These are phyloP conservation scores for Allantophomopsis lycopodina DNA, from an alignment of 2,329 filamentous ascomycete species.

Conservation along the genomic window DNA sequence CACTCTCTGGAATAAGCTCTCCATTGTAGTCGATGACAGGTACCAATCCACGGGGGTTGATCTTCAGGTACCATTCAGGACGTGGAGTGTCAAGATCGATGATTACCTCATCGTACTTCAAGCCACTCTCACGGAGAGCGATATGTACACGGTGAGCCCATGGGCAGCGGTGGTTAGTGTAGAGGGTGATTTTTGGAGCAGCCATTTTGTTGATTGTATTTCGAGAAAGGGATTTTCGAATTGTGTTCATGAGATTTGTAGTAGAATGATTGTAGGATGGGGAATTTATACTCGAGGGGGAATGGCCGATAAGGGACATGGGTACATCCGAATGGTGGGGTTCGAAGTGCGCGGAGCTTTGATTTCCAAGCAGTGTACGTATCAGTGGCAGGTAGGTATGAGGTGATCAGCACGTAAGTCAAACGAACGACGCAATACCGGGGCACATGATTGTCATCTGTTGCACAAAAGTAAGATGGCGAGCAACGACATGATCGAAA, in stretches of 20 bases:
- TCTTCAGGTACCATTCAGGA: constrained; percentile 57
- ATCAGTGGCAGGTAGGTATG: no score
- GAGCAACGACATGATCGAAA: no score
- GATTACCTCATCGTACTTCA: constrained; percentile 56
- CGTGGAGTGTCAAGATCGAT: constrained; percentile 60
- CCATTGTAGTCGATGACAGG: constrained; percentile 53
- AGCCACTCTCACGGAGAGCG: constrained; percentile 47
- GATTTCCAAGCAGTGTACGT: no score
- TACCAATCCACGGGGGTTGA: constrained; percentile 71
- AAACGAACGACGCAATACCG: no score
- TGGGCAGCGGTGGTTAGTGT: constrained; percentile 58
- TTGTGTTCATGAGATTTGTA: constrained; percentile 59
- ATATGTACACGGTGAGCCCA: constrained; percentile 70
- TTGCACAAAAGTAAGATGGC: no score
- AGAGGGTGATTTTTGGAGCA: constrained; percentile 38
- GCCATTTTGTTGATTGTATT: constrained; percentile 55
- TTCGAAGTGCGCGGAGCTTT: no score
- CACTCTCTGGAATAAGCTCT: constrained; percentile 61
- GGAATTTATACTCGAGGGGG: no score
- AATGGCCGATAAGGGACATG: no score
- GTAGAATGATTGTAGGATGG: constrained; percentile 23
- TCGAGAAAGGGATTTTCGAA: constrained; percentile 81
- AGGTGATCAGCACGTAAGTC: no score
- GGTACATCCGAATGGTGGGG: no score
- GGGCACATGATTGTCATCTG: no score